Evolutionary conservation across 2,329 filamentous ascomycete genomes (phyloP), one percentile per base, ranked within the genome.

Genomic region (Claviceps fusiformis): DNA sequence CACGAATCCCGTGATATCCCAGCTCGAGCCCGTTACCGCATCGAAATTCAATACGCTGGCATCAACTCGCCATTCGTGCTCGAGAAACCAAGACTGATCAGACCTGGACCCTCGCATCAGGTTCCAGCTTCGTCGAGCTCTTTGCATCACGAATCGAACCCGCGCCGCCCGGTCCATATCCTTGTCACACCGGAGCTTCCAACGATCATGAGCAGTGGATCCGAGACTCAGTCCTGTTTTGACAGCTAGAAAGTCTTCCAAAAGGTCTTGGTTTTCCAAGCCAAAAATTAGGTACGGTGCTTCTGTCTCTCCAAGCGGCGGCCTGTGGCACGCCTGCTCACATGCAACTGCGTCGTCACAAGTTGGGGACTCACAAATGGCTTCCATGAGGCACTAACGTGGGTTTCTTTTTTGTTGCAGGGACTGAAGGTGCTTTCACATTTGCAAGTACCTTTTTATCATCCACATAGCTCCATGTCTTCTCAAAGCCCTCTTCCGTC

Each of bases 401-500:
- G 24, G 24, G 24, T 24, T 24, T 2, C 24, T 24, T 24, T 24
- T 24, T 24, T 24, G 2, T 17, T 5, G 13, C 7, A 7, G 29
- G 43, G 11, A n/a, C 37, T 50, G 15, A 37, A 8, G n/a, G 62
- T n/a, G 60, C 61, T 37, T 47, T 53, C 29, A n/a, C n/a, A 13
- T n/a, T 31, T 47, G n/a, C 29, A 13, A 54, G 64, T 61, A 56
- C 58, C 61, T n/a, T 49, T 54, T 24, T 24, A 24, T 24, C 24
- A 24, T 24, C 24, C 24, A 7, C 58, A 64, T 54, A 58, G 60
- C 59, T 60, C 60, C 61, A 72, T 72, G 70, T 64, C 69, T 57
- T 62, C 69, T 54, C 63, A 58, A 58, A 62, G 57, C 57, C 58
- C 65, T 52, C 59, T 60, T 54, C 64, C 64, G 58, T 60, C 63